These are phyloP conservation scores for Fusarium sp. DNA, from an alignment of 2,329 filamentous ascomycete genomes.

Conservation along the genomic window DNA sequence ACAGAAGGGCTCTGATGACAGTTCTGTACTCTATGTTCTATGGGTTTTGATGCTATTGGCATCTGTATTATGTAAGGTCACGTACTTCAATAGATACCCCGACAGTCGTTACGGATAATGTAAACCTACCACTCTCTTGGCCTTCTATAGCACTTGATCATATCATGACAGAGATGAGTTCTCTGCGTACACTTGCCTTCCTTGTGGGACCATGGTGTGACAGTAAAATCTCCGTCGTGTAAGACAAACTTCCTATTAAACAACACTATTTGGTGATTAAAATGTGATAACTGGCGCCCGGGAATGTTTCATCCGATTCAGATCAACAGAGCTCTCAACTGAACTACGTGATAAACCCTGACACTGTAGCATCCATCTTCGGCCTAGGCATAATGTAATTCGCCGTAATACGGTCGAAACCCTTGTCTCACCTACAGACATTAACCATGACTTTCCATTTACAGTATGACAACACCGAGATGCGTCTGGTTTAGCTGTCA, in stretches of 20 bases:
- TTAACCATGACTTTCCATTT: constrained; percentile 7
- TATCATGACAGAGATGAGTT: background rate
- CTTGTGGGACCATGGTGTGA: background rate
- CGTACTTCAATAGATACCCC: constrained; percentile 19
- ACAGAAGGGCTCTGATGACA: background rate
- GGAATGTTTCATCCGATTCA: background rate
- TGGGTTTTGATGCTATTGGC: constrained; percentile 10
- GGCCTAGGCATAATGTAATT: background rate
- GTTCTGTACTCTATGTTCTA: background rate
- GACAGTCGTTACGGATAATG: constrained; percentile 13
- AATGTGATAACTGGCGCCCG: background rate
- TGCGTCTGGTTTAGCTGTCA: background rate
- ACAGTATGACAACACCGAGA: background rate
- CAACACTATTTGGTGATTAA: background rate
- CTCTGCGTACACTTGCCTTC: background rate
- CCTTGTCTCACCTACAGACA: background rate
- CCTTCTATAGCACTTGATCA: background rate
- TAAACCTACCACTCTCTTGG: background rate
- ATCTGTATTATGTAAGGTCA: constrained; percentile 4
- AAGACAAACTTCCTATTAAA: background rate
- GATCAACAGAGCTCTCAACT: background rate
- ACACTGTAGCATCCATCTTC: background rate
- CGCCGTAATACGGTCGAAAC: constrained; percentile 3
- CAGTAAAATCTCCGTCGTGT: background rate
- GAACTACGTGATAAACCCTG: background rate